phyloP scores from a whole-genome alignment of 2,329 filamentous ascomycete genomes.

The Fusarium bulbicola region DNA sequence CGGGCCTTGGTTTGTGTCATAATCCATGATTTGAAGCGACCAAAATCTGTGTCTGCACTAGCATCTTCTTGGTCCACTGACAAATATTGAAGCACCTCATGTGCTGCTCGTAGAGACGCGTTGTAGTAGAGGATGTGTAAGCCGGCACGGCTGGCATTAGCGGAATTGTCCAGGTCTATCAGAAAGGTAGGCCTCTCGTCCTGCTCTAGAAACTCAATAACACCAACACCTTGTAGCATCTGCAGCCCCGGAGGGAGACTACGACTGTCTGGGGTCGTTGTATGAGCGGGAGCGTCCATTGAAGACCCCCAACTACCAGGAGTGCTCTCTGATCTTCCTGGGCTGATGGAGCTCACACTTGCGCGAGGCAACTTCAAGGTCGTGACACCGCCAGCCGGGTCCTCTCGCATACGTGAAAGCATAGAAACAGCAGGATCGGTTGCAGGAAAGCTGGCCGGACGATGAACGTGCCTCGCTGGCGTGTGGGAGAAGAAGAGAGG shows the following conservation, averaged over 20 bases:
- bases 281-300: slow-evolving; percentile 61
- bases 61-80: slow-evolving; percentile 57
- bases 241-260: slow-evolving; percentile 59
- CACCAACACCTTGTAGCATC: slow-evolving; percentile 70
- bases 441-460: slow-evolving; percentile 51
- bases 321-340: slow-evolving; percentile 59
- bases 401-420: slow-evolving; percentile 57
- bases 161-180: slow-evolving; percentile 69
- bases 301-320: slow-evolving; percentile 63
- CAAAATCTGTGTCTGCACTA: slow-evolving; percentile 58
- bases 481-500: slow-evolving; percentile 63
- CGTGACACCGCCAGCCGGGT: slow-evolving; percentile 56
- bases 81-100: slow-evolving; percentile 65
- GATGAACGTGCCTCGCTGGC: slow-evolving; percentile 47
- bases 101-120: slow-evolving; percentile 67
- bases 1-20: slow-evolving; percentile 63
- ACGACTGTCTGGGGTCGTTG: slow-evolving; percentile 61
- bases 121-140: slow-evolving; percentile 76
- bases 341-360: slow-evolving; percentile 58
- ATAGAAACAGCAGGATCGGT: slow-evolving; percentile 57
- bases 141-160: slow-evolving; percentile 62
- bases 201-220: slow-evolving; percentile 78
- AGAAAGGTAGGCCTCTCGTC: slow-evolving; percentile 82
- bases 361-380: slow-evolving; percentile 66
- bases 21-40: slow-evolving; percentile 76